A percentile compares a stretch with the other conserved stretches of the same genome.
Evolutionary conservation across 192 early-diverging fungal genomes (phyloP).

Genomic region (Backusella tarrabulga): DNA sequence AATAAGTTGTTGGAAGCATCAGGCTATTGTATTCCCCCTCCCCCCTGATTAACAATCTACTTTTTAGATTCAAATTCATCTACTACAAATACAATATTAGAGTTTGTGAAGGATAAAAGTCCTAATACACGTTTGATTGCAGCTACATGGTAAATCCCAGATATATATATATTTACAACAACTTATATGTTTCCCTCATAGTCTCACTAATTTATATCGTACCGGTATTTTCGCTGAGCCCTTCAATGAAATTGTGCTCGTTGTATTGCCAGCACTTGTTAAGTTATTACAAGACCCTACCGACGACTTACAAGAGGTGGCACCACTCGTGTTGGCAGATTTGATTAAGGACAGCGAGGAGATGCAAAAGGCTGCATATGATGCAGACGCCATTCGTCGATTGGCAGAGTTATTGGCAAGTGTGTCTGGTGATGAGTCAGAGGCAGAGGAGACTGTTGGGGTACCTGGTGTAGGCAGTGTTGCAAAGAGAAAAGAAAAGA

Average conservation of each 20-base stretch:
- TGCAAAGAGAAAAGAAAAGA: slow-evolving; percentile 50
- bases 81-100: slow-evolving; percentile 49
- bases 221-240: slow-evolving; percentile 55
- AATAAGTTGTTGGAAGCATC: background rate
- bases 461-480: slow-evolving; percentile 30
- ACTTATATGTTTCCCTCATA: slow-evolving; percentile 24
- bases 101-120: slow-evolving; percentile 63
- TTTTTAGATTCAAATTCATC: background rate
- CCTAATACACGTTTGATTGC: slow-evolving; percentile 69
- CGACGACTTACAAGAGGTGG: slow-evolving; percentile 59
- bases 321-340: slow-evolving; percentile 66
- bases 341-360: slow-evolving; percentile 69
- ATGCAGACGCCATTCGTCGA: slow-evolving; percentile 68
- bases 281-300: slow-evolving; percentile 59
- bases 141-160: slow-evolving; percentile 54
- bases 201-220: slow-evolving; percentile 65
- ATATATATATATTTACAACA: background rate
- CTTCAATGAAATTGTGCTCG: slow-evolving; percentile 47
- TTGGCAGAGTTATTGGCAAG: slow-evolving; percentile 57
- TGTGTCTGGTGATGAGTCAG: slow-evolving; percentile 26
- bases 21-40: too few relatives aligned
- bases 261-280: slow-evolving; percentile 68
- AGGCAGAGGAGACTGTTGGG: slow-evolving; percentile 33
- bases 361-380: slow-evolving; percentile 74
- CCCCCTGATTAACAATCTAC: too few relatives aligned